Base-by-base conservation (phyloP, 192 early-diverging fungal species). In the Umbelopsis sp. region DNA sequence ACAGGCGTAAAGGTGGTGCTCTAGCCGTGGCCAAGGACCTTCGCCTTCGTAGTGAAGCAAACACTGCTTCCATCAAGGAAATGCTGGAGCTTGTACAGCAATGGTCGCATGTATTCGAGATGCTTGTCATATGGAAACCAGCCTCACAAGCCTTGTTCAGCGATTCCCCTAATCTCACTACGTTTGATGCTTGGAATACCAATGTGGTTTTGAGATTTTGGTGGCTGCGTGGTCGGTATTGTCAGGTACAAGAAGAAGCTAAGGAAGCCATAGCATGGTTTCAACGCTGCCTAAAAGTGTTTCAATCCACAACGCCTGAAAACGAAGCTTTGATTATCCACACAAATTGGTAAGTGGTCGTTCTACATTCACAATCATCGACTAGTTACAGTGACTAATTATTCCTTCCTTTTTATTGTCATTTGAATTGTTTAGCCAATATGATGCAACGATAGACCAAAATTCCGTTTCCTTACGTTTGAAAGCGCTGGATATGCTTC, bases 351-450 rank as follows among this genome's bases (percentile, higher is more conserved):
- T 62, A 32, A 53, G 52, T 53, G n/a, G n/a, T n/a, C n/a, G n/a
- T n/a, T n/a, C n/a, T n/a, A n/a, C n/a, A n/a, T n/a, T n/a, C n/a
- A n/a, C n/a, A n/a, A n/a, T n/a, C n/a, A n/a, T n/a, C n/a, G n/a
- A n/a, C n/a, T n/a, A n/a, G n/a, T n/a, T n/a, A n/a, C n/a, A n/a
- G n/a, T n/a, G n/a, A n/a, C n/a, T n/a, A n/a, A n/a, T n/a, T n/a
- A n/a, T n/a, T n/a, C n/a, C n/a, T n/a, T n/a, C n/a, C n/a, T n/a
- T n/a, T n/a, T n/a, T n/a, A n/a, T n/a, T n/a, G n/a, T n/a, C n/a
- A n/a, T n/a, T n/a, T n/a, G n/a, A n/a, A n/a, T 65, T n/a, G 11
- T 56, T n/a, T n/a, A 84, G 83, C 68, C 74, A 75, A 69, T 84
- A 81, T 34, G 83, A 84, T 50, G 69, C 75, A 17, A 36, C 47